These are phyloP conservation scores for Xylariaceae sp. DNA, from an alignment of 2,329 filamentous ascomycete species.

Conservation along the genomic window DNA sequence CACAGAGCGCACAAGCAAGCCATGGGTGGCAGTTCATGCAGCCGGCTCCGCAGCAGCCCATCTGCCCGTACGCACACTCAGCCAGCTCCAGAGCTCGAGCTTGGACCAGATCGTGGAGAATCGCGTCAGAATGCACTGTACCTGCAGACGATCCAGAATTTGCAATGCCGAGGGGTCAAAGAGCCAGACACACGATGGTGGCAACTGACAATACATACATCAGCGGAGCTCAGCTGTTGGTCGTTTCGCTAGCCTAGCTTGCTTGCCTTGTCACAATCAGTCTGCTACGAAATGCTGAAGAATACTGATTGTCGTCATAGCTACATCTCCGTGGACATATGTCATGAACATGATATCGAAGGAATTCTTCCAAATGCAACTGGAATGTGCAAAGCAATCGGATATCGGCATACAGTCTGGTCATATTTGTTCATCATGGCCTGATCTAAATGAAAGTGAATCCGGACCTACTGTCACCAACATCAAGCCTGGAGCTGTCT, in stretches of 20 bases:
- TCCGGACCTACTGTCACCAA: neutral
- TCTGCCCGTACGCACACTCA: neutral
- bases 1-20: too few species aligned
- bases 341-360: neutral
- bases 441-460: neutral
- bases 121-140: neutral
- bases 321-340: too few species aligned
- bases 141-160: neutral
- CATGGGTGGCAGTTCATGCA: neutral
- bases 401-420: neutral
- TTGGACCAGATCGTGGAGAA: neutral
- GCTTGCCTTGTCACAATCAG: too few species aligned
- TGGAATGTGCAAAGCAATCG: neutral
- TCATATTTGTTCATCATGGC: slow-evolving; percentile 4
- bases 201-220: neutral
- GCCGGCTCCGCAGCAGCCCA: neutral
- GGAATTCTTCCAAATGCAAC: neutral
- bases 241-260: neutral
- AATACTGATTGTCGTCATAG: too few species aligned
- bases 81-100: neutral
- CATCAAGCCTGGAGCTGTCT: neutral
- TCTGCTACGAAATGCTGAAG: too few species aligned
- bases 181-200: neutral
- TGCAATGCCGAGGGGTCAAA: neutral
- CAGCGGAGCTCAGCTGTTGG: neutral